Conservation (phyloP, 805 yeast genomes). For the Martiniozyma abietophila region DNA sequence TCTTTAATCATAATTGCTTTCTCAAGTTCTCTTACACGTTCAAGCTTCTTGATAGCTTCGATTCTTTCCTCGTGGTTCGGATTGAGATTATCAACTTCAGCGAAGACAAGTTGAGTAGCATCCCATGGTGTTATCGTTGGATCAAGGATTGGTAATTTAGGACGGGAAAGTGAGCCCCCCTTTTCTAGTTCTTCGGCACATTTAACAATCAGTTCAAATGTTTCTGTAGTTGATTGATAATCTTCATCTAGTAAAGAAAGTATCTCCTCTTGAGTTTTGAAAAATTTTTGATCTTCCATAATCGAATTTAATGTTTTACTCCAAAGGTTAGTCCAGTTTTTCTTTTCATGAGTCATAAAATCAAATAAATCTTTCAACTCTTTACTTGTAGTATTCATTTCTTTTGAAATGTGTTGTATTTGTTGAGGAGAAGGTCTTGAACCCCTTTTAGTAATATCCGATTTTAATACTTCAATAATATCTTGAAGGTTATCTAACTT, state of each 20-base stretch:
- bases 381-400: conserved; percentile 47
- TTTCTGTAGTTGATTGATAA: conserved; percentile 67
- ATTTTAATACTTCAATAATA: conserved; percentile 75
- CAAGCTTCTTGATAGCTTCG: conserved; percentile 86
- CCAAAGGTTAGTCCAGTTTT: conserved; percentile 88
- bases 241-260: conserved; percentile 75
- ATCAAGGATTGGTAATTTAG: conserved; percentile 30
- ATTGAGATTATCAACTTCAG: conserved; percentile 65
- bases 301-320: conserved; percentile 82
- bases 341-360: conserved; percentile 62
- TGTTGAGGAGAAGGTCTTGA: conserved; percentile 73
- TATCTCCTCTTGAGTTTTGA: conserved; percentile 82
- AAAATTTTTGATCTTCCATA: conserved; percentile 89
- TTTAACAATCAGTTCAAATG: conserved; percentile 70
- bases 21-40: conserved; percentile 66
- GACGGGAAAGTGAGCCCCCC: conserved; percentile 32
- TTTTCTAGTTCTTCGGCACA: conserved; percentile 73
- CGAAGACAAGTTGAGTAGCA: conserved; percentile 67
- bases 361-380: conserved; percentile 45
- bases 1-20: conserved; percentile 44
- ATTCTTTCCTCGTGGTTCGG: conserved; percentile 82
- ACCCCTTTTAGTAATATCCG: conserved; percentile 88
- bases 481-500: conserved; percentile 89
- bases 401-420: conserved; percentile 53
- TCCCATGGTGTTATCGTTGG: conserved; percentile 56